Base-by-base conservation (phyloP, 768 basidiomycete species). In the Serendipita indica region DNA sequence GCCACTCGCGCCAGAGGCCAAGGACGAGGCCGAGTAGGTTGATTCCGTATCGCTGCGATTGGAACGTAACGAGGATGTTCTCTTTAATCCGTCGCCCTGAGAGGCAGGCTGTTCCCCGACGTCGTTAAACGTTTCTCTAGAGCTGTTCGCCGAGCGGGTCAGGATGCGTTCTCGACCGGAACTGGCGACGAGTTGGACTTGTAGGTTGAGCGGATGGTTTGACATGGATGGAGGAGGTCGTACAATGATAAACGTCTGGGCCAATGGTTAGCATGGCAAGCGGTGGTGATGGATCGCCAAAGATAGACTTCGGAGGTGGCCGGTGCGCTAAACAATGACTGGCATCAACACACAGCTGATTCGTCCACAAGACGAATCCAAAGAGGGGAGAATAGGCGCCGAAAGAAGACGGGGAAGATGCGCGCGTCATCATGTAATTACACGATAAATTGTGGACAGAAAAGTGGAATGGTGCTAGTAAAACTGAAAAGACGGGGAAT, bases 211-310 rank as follows among this genome's bases (percentile, higher is more conserved):
- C 0, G 90, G 86, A 63, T 93, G 89, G 62, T 86, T 86, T n/a
- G 79, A 75, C 64, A 83, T 81, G 3, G 86, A 80, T 0, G 89
- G 89, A 2, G 90, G 90, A 3, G 92, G 92, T 54, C 88, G 81
- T 58, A 94, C 92, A 66, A 94, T 82, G 60, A 93, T 87, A 72
- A 92, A 90, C 0, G 86, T 88, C 90, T 93, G 30, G 10, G n/a
- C 35, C 10, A 10, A 37, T 37, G n/a, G n/a, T 37, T 37, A 37
- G 35, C n/a, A 37, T 22, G 49, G 10, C 22, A 18, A 54, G 12
- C 16, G 49, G 22, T 10, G 49, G 13, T 30, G 49, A 22, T n/a
- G n/a, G n/a, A n/a, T n/a, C n/a, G n/a, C n/a, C n/a, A n/a, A n/a
- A n/a, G n/a, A n/a, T n/a, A n/a, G n/a, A n/a, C n/a, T n/a, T n/a